Conservation (phyloP, 106 monocot species). For the Agapanthus africanus region DNA sequence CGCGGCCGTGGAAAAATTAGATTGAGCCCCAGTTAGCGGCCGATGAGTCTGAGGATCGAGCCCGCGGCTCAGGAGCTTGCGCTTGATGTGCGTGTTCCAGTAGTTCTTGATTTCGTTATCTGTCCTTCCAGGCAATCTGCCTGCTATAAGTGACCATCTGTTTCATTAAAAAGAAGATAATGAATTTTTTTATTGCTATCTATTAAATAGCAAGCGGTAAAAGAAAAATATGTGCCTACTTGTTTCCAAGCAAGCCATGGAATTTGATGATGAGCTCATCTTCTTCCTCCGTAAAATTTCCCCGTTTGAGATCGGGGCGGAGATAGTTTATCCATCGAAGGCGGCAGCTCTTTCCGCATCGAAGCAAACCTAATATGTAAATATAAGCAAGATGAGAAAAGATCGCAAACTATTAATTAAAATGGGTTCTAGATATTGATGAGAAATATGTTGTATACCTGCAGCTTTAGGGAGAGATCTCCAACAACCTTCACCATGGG, state of each 20-base stretch:
- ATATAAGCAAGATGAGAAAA: not conserved
- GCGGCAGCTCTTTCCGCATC: slow-evolving; percentile 83
- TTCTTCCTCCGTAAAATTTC: slow-evolving; percentile 72
- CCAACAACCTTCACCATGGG: slow-evolving; percentile 81
- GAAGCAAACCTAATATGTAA: slow-evolving; percentile 25
- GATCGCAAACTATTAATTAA: not conserved
- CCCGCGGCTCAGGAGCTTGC: slow-evolving; percentile 49
- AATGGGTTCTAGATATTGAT: not conserved
- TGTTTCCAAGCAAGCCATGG: slow-evolving; percentile 69
- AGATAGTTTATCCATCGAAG: slow-evolving; percentile 93
- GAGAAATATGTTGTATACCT: slow-evolving; percentile 16
- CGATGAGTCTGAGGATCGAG: slow-evolving; percentile 46
- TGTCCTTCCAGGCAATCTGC: slow-evolving; percentile 56
- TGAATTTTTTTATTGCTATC: not conserved
- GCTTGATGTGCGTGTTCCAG: slow-evolving; percentile 92
- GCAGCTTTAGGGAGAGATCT: slow-evolving; percentile 77
- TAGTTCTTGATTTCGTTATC: slow-evolving; percentile 97
- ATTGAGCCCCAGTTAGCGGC: not conserved
- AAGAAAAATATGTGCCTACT: slow-evolving; percentile 23
- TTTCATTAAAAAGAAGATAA: not conserved
- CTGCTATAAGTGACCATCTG: slow-evolving; percentile 88
- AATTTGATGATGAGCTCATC: slow-evolving; percentile 78
- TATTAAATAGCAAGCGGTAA: not conserved
- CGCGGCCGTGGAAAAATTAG: too few species aligned
- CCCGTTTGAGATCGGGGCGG: slow-evolving; percentile 73